Evolutionary conservation across 306 rosid genomes (phyloP), one percentile per base, ranked within the genome.

Genomic region (Albizia julibrissin): DNA sequence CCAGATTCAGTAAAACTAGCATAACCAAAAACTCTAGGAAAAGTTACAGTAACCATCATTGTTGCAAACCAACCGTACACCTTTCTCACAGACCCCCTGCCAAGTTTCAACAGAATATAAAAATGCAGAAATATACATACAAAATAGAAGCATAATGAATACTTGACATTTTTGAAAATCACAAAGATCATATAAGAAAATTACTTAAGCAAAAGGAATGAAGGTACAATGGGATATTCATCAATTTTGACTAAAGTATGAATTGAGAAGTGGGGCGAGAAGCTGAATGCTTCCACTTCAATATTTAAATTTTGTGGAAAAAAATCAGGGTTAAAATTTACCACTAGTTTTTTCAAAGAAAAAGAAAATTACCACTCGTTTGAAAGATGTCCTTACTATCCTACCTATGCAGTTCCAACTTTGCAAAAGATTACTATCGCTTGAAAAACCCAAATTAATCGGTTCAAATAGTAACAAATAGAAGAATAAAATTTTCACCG

Each of bases 51-150:
- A 61, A 76, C 79, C 72, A 15, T 19, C 65, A 47, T 10, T 78
- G n/a, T 21, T 7, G 46, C 73, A 37, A 42, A 62, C 21, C 58
- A 69, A 56, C 46, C 68, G 31, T 64, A 9, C 69, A 24, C 16
- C 79, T 59, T 59, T 71, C 77, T 87, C 87, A 87, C 10, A 78
- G 65, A 78, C 90, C 87, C n/a, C 90, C 87, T 87, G 87, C 68
- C 47, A 81, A 24, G 75, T 74, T 71, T 42, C 74, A 82, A 72
- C 37, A 47, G 67, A 71, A 62, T 49, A 73, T 68, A 75, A 81
- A 66, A 84, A 72, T 18, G 42, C 67, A 81, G 62, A 39, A 37
- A 46, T 62, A 14, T 1, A 10, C 74, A n/a, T n/a, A n/a, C n/a
- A n/a, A n/a, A n/a, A n/a, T n/a, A n/a, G n/a, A n/a, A n/a, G n/a